Percentiles rank a stretch among this genome's conserved stretches.
Evolutionary conservation across 768 basidiomycete genomes (phyloP).

Genomic region (Rhizopogon vinicolor): DNA sequence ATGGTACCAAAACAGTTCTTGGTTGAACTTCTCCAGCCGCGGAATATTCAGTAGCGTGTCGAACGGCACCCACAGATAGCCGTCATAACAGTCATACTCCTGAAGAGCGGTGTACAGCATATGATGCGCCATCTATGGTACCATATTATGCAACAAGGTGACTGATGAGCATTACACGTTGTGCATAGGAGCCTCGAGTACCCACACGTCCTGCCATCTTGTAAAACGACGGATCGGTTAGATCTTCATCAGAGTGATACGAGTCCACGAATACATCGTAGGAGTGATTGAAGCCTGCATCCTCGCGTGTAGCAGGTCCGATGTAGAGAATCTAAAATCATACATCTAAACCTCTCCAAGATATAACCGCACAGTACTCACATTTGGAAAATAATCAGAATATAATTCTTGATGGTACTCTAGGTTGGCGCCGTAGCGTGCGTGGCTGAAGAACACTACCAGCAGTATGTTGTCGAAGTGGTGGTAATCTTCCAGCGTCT

Average conservation of each 20-base stretch:
- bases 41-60: conserved; percentile 47
- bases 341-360: neutral
- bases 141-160: neutral
- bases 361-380: conserved; percentile 15
- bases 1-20: conserved; percentile 45
- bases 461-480: conserved; percentile 39
- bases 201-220: conserved; percentile 41
- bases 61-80: conserved; percentile 51
- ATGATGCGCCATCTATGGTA: conserved; percentile 41
- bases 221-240: conserved; percentile 30
- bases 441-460: conserved; percentile 48
- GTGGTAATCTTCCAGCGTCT: conserved; percentile 22
- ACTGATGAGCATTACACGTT: neutral
- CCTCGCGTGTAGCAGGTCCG: conserved; percentile 43
- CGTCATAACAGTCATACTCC: conserved; percentile 41
- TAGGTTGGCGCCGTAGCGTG: conserved; percentile 41
- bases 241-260: conserved; percentile 40
- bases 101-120: conserved; percentile 46
- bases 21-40: conserved; percentile 41
- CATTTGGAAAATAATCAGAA: conserved; percentile 45
- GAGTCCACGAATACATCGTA: conserved; percentile 47
- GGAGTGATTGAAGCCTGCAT: conserved; percentile 42
- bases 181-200: neutral
- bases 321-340: conserved; percentile 39
- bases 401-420: conserved; percentile 45